phyloP scores from a whole-genome alignment of 1,284 basidiomycete species.

The Trichosporon faecale region DNA sequence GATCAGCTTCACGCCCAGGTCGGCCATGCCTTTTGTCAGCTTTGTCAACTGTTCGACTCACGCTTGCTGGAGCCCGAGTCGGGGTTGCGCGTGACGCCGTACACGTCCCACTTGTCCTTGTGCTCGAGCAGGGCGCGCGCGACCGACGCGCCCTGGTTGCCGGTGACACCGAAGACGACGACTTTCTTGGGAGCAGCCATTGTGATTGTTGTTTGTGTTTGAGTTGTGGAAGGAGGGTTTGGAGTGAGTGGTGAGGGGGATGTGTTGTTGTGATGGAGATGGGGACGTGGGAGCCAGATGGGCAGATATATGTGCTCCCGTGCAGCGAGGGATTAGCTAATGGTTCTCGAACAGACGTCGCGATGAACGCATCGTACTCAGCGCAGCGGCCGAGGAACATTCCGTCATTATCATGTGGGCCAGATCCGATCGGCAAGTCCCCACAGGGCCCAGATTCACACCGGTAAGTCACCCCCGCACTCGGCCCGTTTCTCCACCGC shows the following conservation, averaged over 20 bases:
- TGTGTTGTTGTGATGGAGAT: neutral
- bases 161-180: slow-evolving; percentile 27
- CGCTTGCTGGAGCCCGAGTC: neutral
- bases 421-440: neutral
- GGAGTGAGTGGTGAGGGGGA: neutral
- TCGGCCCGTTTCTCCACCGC: neutral
- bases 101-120: slow-evolving; percentile 17
- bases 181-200: slow-evolving; percentile 17
- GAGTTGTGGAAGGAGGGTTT: neutral
- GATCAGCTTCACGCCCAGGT: slow-evolving; percentile 26
- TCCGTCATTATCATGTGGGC: neutral
- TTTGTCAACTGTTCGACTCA: neutral
- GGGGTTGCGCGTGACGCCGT: slow-evolving; percentile 29
- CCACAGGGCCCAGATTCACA: neutral
- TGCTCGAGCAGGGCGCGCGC: slow-evolving; percentile 22
- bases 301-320: neutral
- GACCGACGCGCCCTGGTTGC: slow-evolving; percentile 25
- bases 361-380: neutral
- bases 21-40: slow-evolving; percentile 20
- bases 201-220: neutral
- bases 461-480: neutral
- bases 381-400: neutral
- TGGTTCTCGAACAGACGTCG: neutral
- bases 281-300: neutral
- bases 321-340: neutral